phyloP scores from a whole-genome alignment of 495 filamentous ascomycete species.

The Trichoderma virens region DNA sequence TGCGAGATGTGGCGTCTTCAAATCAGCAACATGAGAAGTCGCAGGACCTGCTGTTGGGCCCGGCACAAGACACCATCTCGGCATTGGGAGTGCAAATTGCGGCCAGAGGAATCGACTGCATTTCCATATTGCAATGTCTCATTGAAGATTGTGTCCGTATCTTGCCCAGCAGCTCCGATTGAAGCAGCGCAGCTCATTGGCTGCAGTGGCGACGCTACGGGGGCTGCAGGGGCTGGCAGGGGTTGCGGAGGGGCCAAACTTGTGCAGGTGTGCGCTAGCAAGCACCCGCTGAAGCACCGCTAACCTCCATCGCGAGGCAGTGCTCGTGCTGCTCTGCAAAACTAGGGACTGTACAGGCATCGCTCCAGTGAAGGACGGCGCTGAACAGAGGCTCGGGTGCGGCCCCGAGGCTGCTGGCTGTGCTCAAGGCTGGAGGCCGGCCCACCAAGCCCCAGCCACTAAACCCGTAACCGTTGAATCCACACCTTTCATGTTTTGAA shows the following conservation, averaged over 20 bases:
- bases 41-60: too few relatives aligned
- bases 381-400: too few relatives aligned
- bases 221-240: slow-evolving; percentile 5
- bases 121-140: too few relatives aligned
- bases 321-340: too few relatives aligned
- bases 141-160: too few relatives aligned
- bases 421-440: not conserved
- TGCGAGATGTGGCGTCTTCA: not conserved
- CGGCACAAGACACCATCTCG: too few relatives aligned
- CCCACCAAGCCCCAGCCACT: not conserved
- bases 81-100: too few relatives aligned
- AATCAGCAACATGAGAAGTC: too few relatives aligned
- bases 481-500: not conserved
- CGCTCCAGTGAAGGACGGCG: too few relatives aligned
- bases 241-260: not conserved
- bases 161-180: too few relatives aligned
- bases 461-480: slow-evolving; percentile 1
- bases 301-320: not conserved
- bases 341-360: too few relatives aligned
- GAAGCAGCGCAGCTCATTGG: not conserved
- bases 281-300: not conserved
- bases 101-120: too few relatives aligned
- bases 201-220: not conserved
- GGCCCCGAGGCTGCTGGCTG: not conserved
- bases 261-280: not conserved